Base-by-base conservation (phyloP, 106 monocot genomes). In the Allium fistulosum region DNA sequence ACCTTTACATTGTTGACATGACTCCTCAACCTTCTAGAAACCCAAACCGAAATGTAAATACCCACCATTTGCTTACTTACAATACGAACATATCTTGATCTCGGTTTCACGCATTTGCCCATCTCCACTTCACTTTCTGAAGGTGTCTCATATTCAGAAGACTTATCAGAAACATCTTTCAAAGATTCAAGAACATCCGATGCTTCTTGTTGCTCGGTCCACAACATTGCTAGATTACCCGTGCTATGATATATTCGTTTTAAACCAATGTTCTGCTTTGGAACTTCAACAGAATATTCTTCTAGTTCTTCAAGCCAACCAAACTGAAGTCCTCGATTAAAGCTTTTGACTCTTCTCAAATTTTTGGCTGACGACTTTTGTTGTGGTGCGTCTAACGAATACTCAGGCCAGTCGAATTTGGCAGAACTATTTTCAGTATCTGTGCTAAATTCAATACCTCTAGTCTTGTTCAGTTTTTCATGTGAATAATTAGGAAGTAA, bases 51-150 rank as follows among this genome's bases (percentile, higher is more conserved):
- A 46, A 92, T 72, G 57, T 83, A 88, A 68, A 92, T 77, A 26
- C 92, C 92, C 10, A 92, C 92, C 92, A 92, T 92, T 75, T 92
- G 92, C 59, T 88, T 92, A 69, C 85, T 80, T 22, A 76, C 80
- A 70, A 92, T 74, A 28, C 80, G 84, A 8, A 80, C 78, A 59
- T 75, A 92, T 72, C 69, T 78, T 26, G 70, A 49, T 53, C 63
- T 59, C 3, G 63, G 26, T 11, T 70, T 81, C 13, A 63, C 65
- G 17, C 28, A 49, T 60, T 70, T 48, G 55, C 27, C 59, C 8
- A 26, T 59, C 47, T 6, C 51, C 51, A 27, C 57, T 15, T 81
- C 81, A 71, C 8, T 47, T 53, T 65, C 67, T 7, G 55, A 47
- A 12, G 73, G 58, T 47, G 62, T 49, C 56, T 71, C 77, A 7